These are phyloP conservation scores for Penicillium olsonii DNA, from an alignment of 2,329 filamentous ascomycete genomes.

Conservation along the genomic window DNA sequence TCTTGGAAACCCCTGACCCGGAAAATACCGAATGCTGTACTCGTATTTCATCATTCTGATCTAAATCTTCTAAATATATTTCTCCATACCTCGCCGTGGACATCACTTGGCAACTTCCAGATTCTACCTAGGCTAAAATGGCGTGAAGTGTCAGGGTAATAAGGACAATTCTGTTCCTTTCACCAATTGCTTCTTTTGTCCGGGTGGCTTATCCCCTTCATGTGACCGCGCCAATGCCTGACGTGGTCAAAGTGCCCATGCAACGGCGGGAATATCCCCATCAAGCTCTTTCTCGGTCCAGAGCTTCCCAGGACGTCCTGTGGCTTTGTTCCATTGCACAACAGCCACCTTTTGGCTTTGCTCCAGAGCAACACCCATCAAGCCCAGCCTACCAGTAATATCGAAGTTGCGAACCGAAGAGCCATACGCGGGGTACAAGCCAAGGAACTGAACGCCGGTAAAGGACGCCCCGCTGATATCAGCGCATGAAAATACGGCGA, in stretches of 20 bases:
- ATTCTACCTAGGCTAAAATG: too few relatives aligned
- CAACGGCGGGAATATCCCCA: slow-evolving; percentile 12
- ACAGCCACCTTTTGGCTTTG: slow-evolving; percentile 59
- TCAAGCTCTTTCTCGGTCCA: slow-evolving; percentile 5
- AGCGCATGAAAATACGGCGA: slow-evolving; percentile 16
- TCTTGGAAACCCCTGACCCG: too few relatives aligned
- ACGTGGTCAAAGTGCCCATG: slow-evolving; percentile 10
- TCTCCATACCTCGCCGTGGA: too few relatives aligned
- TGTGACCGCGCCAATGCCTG: not conserved
- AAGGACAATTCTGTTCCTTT: too few relatives aligned
- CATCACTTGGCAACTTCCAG: too few relatives aligned
- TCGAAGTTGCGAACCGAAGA: slow-evolving; percentile 64
- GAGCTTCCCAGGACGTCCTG: slow-evolving; percentile 55
- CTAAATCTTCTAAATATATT: too few relatives aligned
- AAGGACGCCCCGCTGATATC: not conserved
- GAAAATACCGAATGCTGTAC: too few relatives aligned
- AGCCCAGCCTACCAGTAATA: slow-evolving; percentile 60
- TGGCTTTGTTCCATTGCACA: slow-evolving; percentile 57
- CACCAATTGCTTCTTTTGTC: too few relatives aligned
- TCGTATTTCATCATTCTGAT: too few relatives aligned
- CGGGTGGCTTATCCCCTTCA: too few relatives aligned
- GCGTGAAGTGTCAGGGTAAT: too few relatives aligned
- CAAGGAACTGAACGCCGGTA: slow-evolving; percentile 42
- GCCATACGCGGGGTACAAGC: slow-evolving; percentile 64
- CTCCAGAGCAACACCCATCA: slow-evolving; percentile 58